These are phyloP conservation scores for Cladophialophora chaetospira DNA, from an alignment of 2,329 filamentous ascomycete genomes.

Conservation along the genomic window DNA sequence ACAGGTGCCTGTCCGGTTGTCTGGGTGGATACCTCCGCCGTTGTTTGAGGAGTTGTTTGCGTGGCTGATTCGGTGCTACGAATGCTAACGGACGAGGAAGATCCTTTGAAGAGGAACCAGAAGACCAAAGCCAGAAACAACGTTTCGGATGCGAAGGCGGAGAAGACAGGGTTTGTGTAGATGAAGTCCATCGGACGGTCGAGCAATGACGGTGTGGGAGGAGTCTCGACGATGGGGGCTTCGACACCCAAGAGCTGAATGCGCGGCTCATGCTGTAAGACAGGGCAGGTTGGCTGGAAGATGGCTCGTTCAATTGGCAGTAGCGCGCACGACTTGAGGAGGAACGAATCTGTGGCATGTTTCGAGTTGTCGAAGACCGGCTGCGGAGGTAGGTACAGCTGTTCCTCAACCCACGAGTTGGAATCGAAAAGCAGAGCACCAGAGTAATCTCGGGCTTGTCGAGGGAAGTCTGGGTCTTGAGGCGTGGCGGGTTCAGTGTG, in stretches of 20 bases:
- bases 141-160: neutral
- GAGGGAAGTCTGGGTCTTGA: conserved; percentile 5
- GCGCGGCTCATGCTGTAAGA: neutral
- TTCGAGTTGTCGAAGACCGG: neutral
- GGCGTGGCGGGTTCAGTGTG: no score
- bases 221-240: neutral
- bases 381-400: neutral
- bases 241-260: neutral
- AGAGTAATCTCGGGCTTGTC: neutral
- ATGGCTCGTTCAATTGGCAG: conserved; percentile 1
- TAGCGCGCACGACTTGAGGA: conserved; percentile 3
- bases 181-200: neutral
- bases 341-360: neutral
- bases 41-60: no score
- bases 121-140: no score
- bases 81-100: no score
- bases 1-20: no score
- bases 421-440: neutral
- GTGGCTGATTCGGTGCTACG: no score
- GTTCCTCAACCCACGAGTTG: conserved; percentile 4
- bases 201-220: neutral
- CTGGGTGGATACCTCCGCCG: no score
- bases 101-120: no score
- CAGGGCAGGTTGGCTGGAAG: conserved; percentile 11
- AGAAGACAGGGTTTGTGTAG: neutral